Conservation (phyloP, 108 stramenopile species). For the Bacterosira constricta region DNA sequence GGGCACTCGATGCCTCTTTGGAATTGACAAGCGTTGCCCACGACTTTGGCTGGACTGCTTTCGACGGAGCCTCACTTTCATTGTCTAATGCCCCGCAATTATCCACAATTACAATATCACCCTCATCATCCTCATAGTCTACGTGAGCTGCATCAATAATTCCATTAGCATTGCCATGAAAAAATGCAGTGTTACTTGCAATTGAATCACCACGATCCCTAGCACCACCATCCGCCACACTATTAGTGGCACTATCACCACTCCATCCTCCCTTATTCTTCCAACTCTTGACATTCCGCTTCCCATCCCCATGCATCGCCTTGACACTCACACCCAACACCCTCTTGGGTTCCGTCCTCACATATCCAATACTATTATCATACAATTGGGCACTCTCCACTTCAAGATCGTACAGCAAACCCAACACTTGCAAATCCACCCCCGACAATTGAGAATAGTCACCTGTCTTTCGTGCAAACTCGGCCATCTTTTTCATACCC, state of each 20-base stretch:
- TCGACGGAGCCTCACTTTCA: too few species aligned
- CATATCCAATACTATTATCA: slow-evolving; percentile 44
- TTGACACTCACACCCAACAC: slow-evolving; percentile 64
- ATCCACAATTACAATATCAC: slow-evolving; percentile 49
- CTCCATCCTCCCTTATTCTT: background rate
- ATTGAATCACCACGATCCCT: background rate
- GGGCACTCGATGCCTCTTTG: slow-evolving; percentile 7
- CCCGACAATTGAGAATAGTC: slow-evolving; percentile 84
- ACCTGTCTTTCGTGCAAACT: slow-evolving; percentile 92
- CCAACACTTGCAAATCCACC: slow-evolving; percentile 93
- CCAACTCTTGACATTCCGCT: background rate
- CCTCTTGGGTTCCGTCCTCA: slow-evolving; percentile 79
- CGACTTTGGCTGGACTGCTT: slow-evolving; percentile 29
- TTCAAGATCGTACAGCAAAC: slow-evolving; percentile 90
- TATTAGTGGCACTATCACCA: slow-evolving; percentile 11
- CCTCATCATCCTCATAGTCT: slow-evolving; percentile 56
- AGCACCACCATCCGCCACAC: background rate
- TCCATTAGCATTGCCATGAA: slow-evolving; percentile 39
- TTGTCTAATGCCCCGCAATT: too few species aligned
- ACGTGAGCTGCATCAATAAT: slow-evolving; percentile 48
- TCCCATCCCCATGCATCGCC: slow-evolving; percentile 39
- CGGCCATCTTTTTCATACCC: slow-evolving; percentile 59
- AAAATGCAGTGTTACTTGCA: slow-evolving; percentile 18
- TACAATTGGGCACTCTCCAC: slow-evolving; percentile 53
- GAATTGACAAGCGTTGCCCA: slow-evolving; percentile 77